Evolutionary conservation across 768 basidiomycete species (phyloP).

Genomic region (Boletales sp.): DNA sequence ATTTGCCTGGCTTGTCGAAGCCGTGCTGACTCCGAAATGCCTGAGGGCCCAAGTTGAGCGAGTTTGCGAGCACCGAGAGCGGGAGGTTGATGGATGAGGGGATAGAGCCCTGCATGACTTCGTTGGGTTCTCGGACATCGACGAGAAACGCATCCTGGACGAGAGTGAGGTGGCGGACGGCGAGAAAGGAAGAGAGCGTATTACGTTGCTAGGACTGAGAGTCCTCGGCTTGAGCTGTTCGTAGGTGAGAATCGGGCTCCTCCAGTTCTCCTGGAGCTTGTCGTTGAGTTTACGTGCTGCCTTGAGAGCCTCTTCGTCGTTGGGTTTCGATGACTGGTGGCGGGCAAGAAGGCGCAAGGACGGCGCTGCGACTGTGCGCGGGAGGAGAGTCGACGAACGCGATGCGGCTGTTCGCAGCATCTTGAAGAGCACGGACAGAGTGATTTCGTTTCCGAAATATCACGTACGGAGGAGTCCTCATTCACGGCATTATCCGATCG

Average conservation of each 20-base stretch:
- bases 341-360: constrained; percentile 22
- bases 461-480: too few species aligned
- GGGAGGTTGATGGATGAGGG: constrained; percentile 91
- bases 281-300: constrained; percentile 33
- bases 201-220: constrained; percentile 69
- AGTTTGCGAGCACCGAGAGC: constrained; percentile 67
- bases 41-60: constrained; percentile 53
- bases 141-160: constrained; percentile 66
- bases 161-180: constrained; percentile 5
- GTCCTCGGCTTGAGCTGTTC: constrained; percentile 80
- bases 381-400: constrained; percentile 9
- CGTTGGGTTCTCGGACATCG: constrained; percentile 92
- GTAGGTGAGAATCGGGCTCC: constrained; percentile 66
- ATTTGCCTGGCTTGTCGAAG: constrained; percentile 66
- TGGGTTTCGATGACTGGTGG: constrained; percentile 32
- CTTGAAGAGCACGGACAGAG: too few species aligned
- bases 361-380: constrained; percentile 5
- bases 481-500: too few species aligned
- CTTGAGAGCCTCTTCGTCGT: constrained; percentile 21
- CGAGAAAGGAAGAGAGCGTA: neutral
- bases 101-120: constrained; percentile 88
- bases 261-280: constrained; percentile 68
- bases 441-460: too few species aligned
- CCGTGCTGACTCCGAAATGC: constrained; percentile 63
- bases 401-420: constrained; percentile 24